Base-by-base conservation (phyloP, 2,329 filamentous ascomycete genomes). In the Aspergillus tanneri region DNA sequence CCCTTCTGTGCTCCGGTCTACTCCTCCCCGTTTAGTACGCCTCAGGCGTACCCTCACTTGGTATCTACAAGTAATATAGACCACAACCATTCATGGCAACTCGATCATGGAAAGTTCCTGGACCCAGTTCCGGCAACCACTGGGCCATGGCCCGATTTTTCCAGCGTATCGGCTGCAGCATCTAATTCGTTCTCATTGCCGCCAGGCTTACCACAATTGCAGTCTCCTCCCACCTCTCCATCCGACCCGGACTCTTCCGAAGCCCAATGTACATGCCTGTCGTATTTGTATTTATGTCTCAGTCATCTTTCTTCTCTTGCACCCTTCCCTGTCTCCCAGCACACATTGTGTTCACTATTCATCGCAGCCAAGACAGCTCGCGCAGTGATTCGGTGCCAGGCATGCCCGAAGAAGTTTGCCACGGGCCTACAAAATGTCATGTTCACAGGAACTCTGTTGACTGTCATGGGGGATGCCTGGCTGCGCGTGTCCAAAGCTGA, bases 351-450 rank as follows among this genome's bases (percentile, higher is more conserved):
- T 42, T 73, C 73, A 1, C 56, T 76, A 14, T 70, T 69, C 39
- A 70, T 67, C n/a, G 70, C 69, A 12, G 65, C 72, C 21, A 63
- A 64, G 46, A 75, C 71, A 8, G 71, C 71, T 11, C 64, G 63
- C 23, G 55, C 63, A 16, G 71, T 74, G 11, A 67, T 76, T 21
- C 70, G 70, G 52, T 76, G 73, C 51, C 55, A 62, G 35, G 54
- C 64, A 14, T 76, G 73, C 48, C 72, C 72, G 2, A 64, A 65
- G 28, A 63, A 59, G 25, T 74, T 74, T 47, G 65, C 69, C 25
- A 69, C 71, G 1, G 66, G 67, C 5, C 56, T 72, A 19, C 73
- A 75, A 49, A 76, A 76, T 43, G 65, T 76, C 36, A 75, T 74
- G 70, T 65, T 76, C 40, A 65, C 68, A n/a, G 69, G 68, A 10